These are phyloP conservation scores for Ceratobasidium theobromae DNA, from an alignment of 1,284 basidiomycete genomes.

Conservation along the genomic window DNA sequence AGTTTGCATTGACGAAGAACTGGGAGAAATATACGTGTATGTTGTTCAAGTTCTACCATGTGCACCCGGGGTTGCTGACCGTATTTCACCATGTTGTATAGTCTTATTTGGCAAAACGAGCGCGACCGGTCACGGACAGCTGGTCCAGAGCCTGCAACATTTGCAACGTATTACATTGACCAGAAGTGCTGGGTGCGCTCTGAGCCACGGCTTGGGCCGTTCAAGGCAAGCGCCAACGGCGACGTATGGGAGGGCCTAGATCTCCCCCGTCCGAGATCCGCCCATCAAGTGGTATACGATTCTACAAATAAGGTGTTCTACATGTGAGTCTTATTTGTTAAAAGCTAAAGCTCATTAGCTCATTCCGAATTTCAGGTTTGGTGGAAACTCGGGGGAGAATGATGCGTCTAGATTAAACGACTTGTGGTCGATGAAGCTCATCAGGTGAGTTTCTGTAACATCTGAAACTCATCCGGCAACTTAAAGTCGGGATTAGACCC, in stretches of 20 bases:
- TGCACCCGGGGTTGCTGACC: neutral
- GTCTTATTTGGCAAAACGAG: constrained; percentile 17
- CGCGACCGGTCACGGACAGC: neutral
- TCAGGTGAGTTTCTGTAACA: constrained; percentile 50
- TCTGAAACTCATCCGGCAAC: neutral
- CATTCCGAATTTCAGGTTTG: constrained; percentile 23
- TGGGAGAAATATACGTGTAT: constrained; percentile 72
- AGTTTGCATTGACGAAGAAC: constrained; percentile 61
- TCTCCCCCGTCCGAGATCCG: constrained; percentile 59
- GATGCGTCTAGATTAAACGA: constrained; percentile 57
- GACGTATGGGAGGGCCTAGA: constrained; percentile 39
- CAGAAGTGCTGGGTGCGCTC: constrained; percentile 24
- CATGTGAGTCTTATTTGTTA: constrained; percentile 40
- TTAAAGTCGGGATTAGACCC: constrained; percentile 11
- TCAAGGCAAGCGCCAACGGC: neutral
- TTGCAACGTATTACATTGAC: constrained; percentile 34
- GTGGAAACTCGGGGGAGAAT: constrained; percentile 32
- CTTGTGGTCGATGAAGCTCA: constrained; percentile 70
- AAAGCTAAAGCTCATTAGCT: constrained; percentile 19
- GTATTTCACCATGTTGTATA: neutral
- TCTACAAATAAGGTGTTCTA: constrained; percentile 22
- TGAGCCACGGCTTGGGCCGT: neutral
- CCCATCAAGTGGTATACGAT: constrained; percentile 72
- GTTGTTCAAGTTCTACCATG: constrained; percentile 39
- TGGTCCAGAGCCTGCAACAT: constrained; percentile 19